Percentiles rank a stretch among this genome's conserved stretches.
Conservation (phyloP, 2,329 filamentous ascomycete species). For the Exophiala mesophila region DNA sequence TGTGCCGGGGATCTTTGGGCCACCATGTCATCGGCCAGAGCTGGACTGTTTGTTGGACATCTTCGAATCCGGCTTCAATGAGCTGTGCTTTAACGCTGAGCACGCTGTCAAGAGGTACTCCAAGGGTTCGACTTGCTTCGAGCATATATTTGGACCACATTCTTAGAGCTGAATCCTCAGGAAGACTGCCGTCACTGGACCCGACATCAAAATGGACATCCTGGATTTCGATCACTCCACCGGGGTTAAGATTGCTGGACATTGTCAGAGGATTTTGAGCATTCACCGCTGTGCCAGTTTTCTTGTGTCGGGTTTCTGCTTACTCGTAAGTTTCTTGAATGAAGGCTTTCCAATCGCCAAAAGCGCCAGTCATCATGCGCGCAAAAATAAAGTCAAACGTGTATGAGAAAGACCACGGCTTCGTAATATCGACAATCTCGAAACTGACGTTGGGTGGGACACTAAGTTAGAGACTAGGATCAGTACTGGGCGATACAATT, state of each 20-base stretch:
- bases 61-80: slow-evolving; percentile 26
- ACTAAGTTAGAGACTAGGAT: too few species aligned
- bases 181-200: slow-evolving; percentile 16
- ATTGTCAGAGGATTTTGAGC: background rate
- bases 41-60: slow-evolving; percentile 24
- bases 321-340: slow-evolving; percentile 23
- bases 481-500: too few species aligned
- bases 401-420: slow-evolving; percentile 51
- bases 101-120: slow-evolving; percentile 14
- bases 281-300: too few species aligned
- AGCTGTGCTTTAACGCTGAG: slow-evolving; percentile 14
- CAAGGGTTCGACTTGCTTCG: slow-evolving; percentile 15
- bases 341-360: slow-evolving; percentile 49
- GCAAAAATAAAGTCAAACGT: slow-evolving; percentile 59
- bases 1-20: slow-evolving; percentile 30
- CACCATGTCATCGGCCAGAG: slow-evolving; percentile 30
- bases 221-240: slow-evolving; percentile 40
- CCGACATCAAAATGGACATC: slow-evolving; percentile 17
- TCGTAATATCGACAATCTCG: slow-evolving; percentile 55
- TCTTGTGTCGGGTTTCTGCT: too few species aligned
- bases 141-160: slow-evolving; percentile 18
- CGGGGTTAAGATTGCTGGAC: slow-evolving; percentile 31
- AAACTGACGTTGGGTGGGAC: slow-evolving; percentile 55
- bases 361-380: slow-evolving; percentile 53
- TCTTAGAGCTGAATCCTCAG: slow-evolving; percentile 8